These are phyloP conservation scores for Articulospora tetracladia DNA, from an alignment of 495 filamentous ascomycete genomes.

Conservation along the genomic window DNA sequence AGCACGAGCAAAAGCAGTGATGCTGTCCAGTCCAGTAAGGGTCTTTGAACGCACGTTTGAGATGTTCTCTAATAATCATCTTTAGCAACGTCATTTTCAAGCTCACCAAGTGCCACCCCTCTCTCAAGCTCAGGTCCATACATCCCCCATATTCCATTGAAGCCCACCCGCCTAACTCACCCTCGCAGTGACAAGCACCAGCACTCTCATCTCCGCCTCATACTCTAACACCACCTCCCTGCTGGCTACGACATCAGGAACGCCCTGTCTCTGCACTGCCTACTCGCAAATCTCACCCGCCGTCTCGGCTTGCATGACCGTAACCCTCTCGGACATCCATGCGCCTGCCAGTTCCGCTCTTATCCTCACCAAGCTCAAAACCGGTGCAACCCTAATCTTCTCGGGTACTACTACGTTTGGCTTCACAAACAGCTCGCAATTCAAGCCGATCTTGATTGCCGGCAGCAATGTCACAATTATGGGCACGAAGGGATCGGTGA, in stretches of 20 bases:
- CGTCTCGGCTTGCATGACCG: conserved; percentile 9
- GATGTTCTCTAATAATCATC: neutral
- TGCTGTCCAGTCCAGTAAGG: neutral
- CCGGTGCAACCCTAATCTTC: conserved; percentile 12
- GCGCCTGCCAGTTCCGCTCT: conserved; percentile 9
- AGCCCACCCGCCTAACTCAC: neutral
- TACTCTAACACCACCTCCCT: too few species aligned
- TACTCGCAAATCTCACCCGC: conserved; percentile 18
- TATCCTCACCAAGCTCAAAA: conserved; percentile 14
- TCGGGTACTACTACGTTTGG: conserved; percentile 4
- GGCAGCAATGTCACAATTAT: conserved; percentile 38
- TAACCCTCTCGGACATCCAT: conserved; percentile 9
- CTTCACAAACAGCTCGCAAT: conserved; percentile 5
- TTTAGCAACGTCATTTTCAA: neutral
- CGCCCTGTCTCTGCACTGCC: conserved; percentile 15
- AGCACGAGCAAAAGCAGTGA: neutral
- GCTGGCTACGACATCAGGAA: conserved; percentile 9
- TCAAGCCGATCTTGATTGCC: conserved; percentile 36
- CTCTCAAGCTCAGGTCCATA: neutral
- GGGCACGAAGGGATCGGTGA: conserved; percentile 32
- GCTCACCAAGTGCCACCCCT: neutral
- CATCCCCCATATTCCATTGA: neutral
- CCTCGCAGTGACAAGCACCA: conserved; percentile 2
- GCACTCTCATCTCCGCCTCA: neutral
- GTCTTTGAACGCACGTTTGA: neutral